Conservation (phyloP, 345 rosid genomes). For the Noccaea bulbosa region DNA sequence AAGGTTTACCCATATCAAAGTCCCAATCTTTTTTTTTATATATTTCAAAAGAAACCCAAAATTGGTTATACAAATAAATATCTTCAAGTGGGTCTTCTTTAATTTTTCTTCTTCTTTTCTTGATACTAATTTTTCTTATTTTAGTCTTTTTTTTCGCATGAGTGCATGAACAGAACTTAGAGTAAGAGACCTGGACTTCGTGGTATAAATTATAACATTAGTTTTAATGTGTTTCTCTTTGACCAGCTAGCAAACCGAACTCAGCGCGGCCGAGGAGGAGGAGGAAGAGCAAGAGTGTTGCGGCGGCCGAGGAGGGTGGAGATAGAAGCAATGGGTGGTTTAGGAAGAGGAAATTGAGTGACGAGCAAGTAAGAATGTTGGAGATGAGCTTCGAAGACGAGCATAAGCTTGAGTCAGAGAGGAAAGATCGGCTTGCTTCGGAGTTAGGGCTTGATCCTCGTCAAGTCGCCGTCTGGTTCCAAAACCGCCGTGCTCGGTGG, state of each 20-base stretch:
- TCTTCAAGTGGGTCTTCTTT: slow-evolving; percentile 37
- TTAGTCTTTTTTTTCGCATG: slow-evolving; percentile 15
- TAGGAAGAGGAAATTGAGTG: slow-evolving; percentile 75
- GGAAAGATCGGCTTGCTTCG: slow-evolving; percentile 71
- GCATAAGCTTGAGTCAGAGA: slow-evolving; percentile 81
- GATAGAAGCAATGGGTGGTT: slow-evolving; percentile 24
- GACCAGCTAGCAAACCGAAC: slow-evolving; percentile 50
- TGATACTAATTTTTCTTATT: slow-evolving; percentile 22
- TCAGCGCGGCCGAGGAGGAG: slow-evolving; percentile 49
- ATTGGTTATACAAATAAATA: slow-evolving; percentile 12
- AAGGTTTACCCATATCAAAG: slow-evolving; percentile 35
- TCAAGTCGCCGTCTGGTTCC: slow-evolving; percentile 98
- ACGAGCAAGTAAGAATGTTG: slow-evolving; percentile 63
- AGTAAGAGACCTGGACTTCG: background rate
- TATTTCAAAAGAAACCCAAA: background rate
- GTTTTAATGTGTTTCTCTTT: slow-evolving; percentile 27
- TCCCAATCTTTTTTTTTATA: background rate
- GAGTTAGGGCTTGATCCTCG: slow-evolving; percentile 91
- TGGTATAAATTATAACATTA: background rate
- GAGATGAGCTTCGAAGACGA: slow-evolving; percentile 71
- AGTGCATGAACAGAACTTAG: slow-evolving; percentile 1
- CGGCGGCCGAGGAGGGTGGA: slow-evolving; percentile 37
- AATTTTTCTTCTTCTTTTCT: background rate
- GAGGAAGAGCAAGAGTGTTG: slow-evolving; percentile 56
- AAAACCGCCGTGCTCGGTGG: slow-evolving; percentile 91